Evolutionary conservation across 345 rosid species (phyloP), one percentile per base, ranked within the genome.

Genomic region (Lepidium africanum): DNA sequence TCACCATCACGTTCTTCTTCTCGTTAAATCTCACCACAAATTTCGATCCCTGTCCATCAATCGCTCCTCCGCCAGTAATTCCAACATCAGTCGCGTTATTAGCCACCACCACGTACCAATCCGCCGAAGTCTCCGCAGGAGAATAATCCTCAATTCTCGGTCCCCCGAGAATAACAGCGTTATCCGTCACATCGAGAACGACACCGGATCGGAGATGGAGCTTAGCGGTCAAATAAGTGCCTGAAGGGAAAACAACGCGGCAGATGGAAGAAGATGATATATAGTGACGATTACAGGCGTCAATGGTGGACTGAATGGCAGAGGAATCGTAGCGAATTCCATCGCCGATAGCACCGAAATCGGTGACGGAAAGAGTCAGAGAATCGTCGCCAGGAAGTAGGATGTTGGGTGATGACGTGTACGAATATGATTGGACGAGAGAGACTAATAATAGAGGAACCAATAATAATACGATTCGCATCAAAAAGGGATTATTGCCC

Each of bases 1-100:
- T 94, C 75, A 91, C 93, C 97, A 87, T 94, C 76, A 91, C 89
- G 75, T 91, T 91, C 83, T 94, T 89, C 77, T 79, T 80, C 77
- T 80, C 79, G 7, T 81, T 71, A 43, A 86, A 83, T 61, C 79
- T 81, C 80, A 62, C 74, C 73, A 94, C 97, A 50, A 91, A 94
- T 71, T 67, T 75, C 71, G 80, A 65, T 52, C 91, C 95, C 60
- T 94, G 97, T 6, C 99, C 99, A 46, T 94, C 96, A 46, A 87
- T 81, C 17, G 59, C 83, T 25, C 99, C 95, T 8, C 97, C 95
- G 11, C 99, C 98, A 0, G 91, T 87, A 15, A 90, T 88, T 71
- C 96, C 98, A 5, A 90, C 96, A 50, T 93, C 86, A 12, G 59
- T 81, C 10, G 85, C 92, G 53, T 81, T 83, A 78, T 90, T 90